A percentile compares a stretch with the other conserved stretches of the same genome.
These are phyloP conservation scores for Tephrocybe sp. DNA, from an alignment of 768 basidiomycete genomes.

Conservation along the genomic window DNA sequence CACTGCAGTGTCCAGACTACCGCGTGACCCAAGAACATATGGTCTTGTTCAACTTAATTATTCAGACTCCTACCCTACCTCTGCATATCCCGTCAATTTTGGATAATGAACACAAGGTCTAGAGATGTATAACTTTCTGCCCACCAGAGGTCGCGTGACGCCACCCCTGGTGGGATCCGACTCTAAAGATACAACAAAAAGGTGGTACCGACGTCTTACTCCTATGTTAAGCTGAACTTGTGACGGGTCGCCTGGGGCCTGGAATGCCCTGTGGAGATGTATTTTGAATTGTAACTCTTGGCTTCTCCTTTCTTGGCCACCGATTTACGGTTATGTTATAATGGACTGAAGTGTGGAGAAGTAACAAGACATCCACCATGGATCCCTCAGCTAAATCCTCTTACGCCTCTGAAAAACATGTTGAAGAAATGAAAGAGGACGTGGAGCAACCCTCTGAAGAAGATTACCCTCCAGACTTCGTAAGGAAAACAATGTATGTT, in stretches of 20 bases:
- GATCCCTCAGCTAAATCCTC: conserved; percentile 20
- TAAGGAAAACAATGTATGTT: conserved; percentile 15
- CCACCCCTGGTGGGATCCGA: conserved; percentile 1
- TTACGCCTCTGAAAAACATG: conserved; percentile 18
- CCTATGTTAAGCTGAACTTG: conserved; percentile 2
- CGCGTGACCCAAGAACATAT: too few species aligned
- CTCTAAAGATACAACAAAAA: background rate
- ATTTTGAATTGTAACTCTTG: conserved; percentile 2
- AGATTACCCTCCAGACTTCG: conserved; percentile 18
- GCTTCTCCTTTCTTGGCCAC: conserved; percentile 5
- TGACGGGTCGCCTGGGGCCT: conserved; percentile 4
- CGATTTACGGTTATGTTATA: conserved; percentile 3
- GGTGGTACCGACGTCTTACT: background rate
- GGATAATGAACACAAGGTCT: too few species aligned
- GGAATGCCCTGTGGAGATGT: conserved; percentile 4
- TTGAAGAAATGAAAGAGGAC: conserved; percentile 19
- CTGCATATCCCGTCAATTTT: too few species aligned
- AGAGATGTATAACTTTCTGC: too few species aligned
- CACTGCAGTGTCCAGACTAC: too few species aligned
- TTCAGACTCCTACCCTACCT: too few species aligned
- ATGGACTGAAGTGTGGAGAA: background rate
- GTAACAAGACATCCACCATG: conserved; percentile 4
- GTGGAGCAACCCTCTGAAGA: conserved; percentile 7
- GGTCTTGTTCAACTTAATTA: too few species aligned
- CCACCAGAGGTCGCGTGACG: background rate